These are phyloP conservation scores for Phytopythium kandeliae DNA, from an alignment of 352 stramenopile genomes.

Conservation along the genomic window DNA sequence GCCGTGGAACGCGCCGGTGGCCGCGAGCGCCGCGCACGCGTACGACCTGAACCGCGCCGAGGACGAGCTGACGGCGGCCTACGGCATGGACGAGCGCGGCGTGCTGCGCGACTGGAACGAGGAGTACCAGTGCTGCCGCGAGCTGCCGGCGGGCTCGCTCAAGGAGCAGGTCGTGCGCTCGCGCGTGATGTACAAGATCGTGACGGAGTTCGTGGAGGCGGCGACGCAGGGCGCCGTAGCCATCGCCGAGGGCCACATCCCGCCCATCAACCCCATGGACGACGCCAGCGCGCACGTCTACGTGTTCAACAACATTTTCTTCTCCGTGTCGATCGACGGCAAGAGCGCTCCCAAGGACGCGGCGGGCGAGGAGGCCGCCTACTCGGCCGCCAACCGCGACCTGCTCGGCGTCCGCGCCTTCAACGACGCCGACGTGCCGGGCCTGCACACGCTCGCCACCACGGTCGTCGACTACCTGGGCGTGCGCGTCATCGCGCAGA, in stretches of 20 bases:
- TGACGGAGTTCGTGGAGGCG: conserved; percentile 94
- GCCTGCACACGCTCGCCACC: conserved; percentile 92
- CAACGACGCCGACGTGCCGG: conserved; percentile 88
- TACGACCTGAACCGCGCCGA: conserved; percentile 86
- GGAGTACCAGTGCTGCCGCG: conserved; percentile 92
- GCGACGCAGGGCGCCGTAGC: conserved; percentile 85
- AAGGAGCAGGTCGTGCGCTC: conserved; percentile 90
- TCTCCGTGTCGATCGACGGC: conserved; percentile 89
- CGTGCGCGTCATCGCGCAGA: conserved; percentile 93
- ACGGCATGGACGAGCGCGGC: conserved; percentile 91
- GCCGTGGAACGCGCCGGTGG: conserved; percentile 68
- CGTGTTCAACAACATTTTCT: conserved; percentile 98
- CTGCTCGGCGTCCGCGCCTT: conserved; percentile 88
- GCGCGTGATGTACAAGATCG: conserved; percentile 93
- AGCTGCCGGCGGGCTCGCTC: conserved; percentile 70
- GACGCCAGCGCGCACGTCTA: conserved; percentile 91
- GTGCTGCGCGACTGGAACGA: conserved; percentile 96
- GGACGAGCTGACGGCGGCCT: conserved; percentile 85
- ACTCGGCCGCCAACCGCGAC: conserved; percentile 85
- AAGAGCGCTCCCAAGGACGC: conserved; percentile 60
- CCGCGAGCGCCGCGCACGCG: conserved; percentile 23
- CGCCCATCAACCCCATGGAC: conserved; percentile 96
- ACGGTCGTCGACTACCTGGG: conserved; percentile 95
- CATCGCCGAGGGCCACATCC: conserved; percentile 93
- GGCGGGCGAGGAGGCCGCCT: conserved; percentile 68